Conservation (phyloP, 2,329 filamentous ascomycete species). For the Sarocladium kiliense region DNA sequence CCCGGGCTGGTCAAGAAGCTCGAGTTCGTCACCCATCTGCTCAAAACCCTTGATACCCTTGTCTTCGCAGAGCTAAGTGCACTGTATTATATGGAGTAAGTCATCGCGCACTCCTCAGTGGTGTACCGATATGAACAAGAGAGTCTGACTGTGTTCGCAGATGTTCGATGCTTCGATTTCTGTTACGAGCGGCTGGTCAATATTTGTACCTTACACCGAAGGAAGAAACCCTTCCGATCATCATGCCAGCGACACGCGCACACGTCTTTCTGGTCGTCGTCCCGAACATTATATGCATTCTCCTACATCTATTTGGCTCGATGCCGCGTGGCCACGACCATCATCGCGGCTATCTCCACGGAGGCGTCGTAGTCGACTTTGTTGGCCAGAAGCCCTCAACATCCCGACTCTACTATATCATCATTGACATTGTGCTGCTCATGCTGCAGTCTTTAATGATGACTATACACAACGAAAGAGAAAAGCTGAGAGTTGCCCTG, state of each 20-base stretch:
- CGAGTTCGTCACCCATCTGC: slow-evolving; percentile 55
- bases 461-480: slow-evolving; percentile 55
- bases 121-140: neutral
- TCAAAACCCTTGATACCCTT: slow-evolving; percentile 56
- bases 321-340: slow-evolving; percentile 54
- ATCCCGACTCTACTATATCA: slow-evolving; percentile 49
- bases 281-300: slow-evolving; percentile 55
- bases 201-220: slow-evolving; percentile 61
- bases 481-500: slow-evolving; percentile 47
- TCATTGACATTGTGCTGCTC: slow-evolving; percentile 52
- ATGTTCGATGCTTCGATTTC: slow-evolving; percentile 59
- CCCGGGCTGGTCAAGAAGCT: slow-evolving; percentile 51
- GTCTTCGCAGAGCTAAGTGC: slow-evolving; percentile 61
- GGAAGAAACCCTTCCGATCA: slow-evolving; percentile 48
- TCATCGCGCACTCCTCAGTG: slow-evolving; percentile 6
- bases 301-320: slow-evolving; percentile 52
- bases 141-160: slow-evolving; percentile 29
- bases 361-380: slow-evolving; percentile 63
- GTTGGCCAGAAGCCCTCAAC: slow-evolving; percentile 60
- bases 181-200: slow-evolving; percentile 54
- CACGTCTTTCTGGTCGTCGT: slow-evolving; percentile 54
- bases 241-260: slow-evolving; percentile 49
- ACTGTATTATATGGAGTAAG: slow-evolving; percentile 68
- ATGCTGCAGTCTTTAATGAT: slow-evolving; percentile 59
- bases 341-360: slow-evolving; percentile 60